Conservation (phyloP, 140 eudicot genomes). For the Senecio squalidus region DNA sequence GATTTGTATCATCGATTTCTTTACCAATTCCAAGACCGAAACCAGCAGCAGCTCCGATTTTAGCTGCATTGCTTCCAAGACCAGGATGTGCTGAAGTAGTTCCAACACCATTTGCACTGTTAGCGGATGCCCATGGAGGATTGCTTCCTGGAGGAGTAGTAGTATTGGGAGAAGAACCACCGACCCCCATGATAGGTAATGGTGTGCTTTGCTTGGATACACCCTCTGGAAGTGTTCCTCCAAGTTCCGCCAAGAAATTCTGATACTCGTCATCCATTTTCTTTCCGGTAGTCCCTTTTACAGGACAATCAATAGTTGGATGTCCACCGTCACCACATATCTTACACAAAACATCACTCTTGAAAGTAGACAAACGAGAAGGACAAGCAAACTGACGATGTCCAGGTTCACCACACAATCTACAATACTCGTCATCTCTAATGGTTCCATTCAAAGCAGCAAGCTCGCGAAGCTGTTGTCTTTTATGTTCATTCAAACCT, state of each 20-base stretch:
- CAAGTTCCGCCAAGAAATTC: constrained; percentile 74
- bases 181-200: constrained; percentile 43
- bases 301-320: constrained; percentile 87
- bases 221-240: constrained; percentile 69
- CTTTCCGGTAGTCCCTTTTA: constrained; percentile 74
- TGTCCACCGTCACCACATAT: constrained; percentile 96
- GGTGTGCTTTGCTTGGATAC: constrained; percentile 29
- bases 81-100: constrained; percentile 54
- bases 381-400: constrained; percentile 85
- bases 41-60: constrained; percentile 28
- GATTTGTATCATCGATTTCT: constrained; percentile 76
- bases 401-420: constrained; percentile 84
- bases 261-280: constrained; percentile 94
- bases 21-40: constrained; percentile 39
- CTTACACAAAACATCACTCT: constrained; percentile 81
- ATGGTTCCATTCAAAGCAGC: constrained; percentile 92
- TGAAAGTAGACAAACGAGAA: constrained; percentile 57
- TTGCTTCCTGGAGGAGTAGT: constrained; percentile 22
- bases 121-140: constrained; percentile 64
- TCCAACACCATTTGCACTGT: no score
- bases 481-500: constrained; percentile 75
- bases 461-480: constrained; percentile 87
- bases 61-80: constrained; percentile 42
- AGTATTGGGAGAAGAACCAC: constrained; percentile 26
- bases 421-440: constrained; percentile 76